Percentiles rank a stretch among this genome's conserved stretches.
Conservation (phyloP, 352 stramenopile species). For the Phytophthora niederhauseri region DNA sequence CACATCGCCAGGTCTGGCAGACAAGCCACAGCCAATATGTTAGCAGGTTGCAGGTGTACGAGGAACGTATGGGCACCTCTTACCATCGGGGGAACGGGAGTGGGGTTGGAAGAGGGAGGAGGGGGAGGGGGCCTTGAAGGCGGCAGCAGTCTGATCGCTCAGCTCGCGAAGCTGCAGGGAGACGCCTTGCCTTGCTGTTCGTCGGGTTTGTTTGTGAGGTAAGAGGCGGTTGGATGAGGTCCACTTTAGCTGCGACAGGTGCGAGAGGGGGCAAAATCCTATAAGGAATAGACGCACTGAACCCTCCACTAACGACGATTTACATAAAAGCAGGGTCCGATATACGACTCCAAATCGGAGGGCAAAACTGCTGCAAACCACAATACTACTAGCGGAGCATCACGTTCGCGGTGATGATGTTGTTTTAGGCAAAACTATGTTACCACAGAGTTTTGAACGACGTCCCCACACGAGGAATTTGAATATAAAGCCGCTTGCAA, state of each 20-base stretch:
- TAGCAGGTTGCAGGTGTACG: too few species aligned
- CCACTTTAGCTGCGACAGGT: background rate
- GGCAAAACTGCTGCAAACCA: background rate
- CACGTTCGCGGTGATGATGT: too few species aligned
- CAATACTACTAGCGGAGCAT: background rate
- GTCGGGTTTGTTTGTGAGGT: background rate
- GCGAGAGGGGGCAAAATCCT: background rate
- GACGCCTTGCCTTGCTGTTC: background rate
- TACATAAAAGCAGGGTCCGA: background rate
- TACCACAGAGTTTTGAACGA: too few species aligned
- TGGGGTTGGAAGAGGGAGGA: too few species aligned
- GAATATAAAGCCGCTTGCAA: too few species aligned
- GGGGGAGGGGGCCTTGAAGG: too few species aligned
- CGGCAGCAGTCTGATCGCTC: background rate
- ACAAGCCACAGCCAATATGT: too few species aligned
- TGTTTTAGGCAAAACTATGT: too few species aligned
- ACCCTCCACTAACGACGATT: background rate
- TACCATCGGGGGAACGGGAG: background rate
- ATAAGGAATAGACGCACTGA: background rate
- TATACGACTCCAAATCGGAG: background rate
- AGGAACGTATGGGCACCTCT: background rate
- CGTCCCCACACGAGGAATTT: too few species aligned
- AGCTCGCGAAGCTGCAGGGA: background rate
- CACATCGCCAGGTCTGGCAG: too few species aligned
- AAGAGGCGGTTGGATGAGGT: background rate